Evolutionary conservation across 2,329 filamentous ascomycete genomes (phyloP), one percentile per base, ranked within the genome.

Genomic region (Hypomyces perniciosus): DNA sequence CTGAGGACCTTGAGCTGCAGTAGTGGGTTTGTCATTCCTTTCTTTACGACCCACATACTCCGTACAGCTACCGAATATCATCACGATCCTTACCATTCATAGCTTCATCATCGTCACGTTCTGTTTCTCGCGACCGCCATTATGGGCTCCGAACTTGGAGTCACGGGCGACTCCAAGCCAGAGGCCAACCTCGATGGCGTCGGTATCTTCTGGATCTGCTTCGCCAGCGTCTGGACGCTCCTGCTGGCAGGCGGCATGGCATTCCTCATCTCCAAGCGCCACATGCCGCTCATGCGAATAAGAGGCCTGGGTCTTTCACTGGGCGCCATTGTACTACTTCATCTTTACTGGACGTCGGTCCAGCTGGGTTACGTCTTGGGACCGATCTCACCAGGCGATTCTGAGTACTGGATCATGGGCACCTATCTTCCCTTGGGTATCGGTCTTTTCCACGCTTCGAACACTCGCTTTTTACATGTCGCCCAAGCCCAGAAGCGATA

Each of bases 391-490:
- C 75, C 80, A 0, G 76, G 75, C 45, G 68, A 74, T 8, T 69
- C 72, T 8, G 77, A 84, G 61, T 86, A 75, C 61, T 86, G 80
- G 77, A 72, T 83, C 61, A 86, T 86, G 83, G 76, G 78, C 44
- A 75, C 80, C 41, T 82, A 79, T 61, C 68, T 86, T 6, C 83
- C 83, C 5, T 74, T 81, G 44, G 82, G 83, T 31, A 80, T 86
- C 46, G 82, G 80, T 12, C 68, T 86, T 2, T 85, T 85, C 60
- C 81, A 85, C 57, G 81, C 79, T 29, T 79, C 79, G 51, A 83
- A 84, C 62, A 74, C 70, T 54, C 77, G 79, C 46, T 79, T 85
- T 50, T 73, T 83, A 20, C 68, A 81, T 52, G 68, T 83, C 45
- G 79, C 80, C 47, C 74, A 72, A 56, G 66, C 72, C 12, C 80